Evolutionary conservation across 495 filamentous ascomycete species (phyloP), one percentile per base, ranked within the genome.

Genomic region (Daldinia bambusicola): DNA sequence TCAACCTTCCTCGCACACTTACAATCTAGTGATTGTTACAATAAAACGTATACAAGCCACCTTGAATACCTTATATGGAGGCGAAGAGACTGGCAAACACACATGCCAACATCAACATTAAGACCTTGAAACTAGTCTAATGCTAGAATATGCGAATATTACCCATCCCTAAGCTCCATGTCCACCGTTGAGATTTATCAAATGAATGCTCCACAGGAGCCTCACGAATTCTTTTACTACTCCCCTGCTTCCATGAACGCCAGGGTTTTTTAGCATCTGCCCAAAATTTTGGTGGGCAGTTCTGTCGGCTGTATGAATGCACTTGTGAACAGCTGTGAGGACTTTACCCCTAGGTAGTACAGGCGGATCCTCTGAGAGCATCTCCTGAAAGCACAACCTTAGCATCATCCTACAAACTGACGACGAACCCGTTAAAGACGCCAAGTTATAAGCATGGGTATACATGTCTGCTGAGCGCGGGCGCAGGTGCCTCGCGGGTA

Each of bases 381-480:
- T 89, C 74, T 89, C 86, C 18, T 83, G 80, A 8, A 86, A 76
- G 75, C 83, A 84, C 30, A 75, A 80, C 36, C 86, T 81, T 9
- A 90, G 61, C 20, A 83, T 84, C 37, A 83, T 74, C 22, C 84
- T 82, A 31, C 83, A 86, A 31, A 82, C 76, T 2, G 48, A 68
- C 67, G 84, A 80, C 41, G 88, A 79, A 0, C 77, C 75, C 0
- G 82, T 82, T 20, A 83, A 73, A 0, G 85, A 84, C 31, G 90
- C 81, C 12, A 84, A 61, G 26, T 76, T 64, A 75, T 89, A 90
- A 22, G 91, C 74, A 52, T 85, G 75, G 20, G 76, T 71, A 76
- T 93, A 94, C 62, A 92, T 79, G 6, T 73, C 77, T 26, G 75
- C 76, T 2, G 86, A 87, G 37, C 91, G 86, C 4, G 81, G 75